Evolutionary conservation across 2,329 filamentous ascomycete genomes (phyloP).

Genomic region (Hypoxylon sp.): DNA sequence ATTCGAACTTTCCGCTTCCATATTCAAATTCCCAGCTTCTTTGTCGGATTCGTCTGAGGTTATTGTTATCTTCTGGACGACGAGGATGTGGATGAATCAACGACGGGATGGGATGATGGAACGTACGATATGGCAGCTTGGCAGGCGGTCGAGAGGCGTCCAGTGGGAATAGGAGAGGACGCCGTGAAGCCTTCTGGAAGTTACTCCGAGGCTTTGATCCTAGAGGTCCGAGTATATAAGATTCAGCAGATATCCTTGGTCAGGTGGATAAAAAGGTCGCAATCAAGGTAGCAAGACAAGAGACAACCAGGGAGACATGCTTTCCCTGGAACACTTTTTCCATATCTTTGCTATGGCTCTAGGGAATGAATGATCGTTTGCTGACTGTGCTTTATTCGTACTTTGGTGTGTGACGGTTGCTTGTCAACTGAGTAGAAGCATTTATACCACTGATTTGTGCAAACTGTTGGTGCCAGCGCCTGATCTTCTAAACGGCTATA

Average conservation of each 20-base stretch:
- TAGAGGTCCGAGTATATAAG: constrained; percentile 6
- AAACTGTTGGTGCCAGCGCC: not conserved
- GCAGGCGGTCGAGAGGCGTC: constrained; percentile 10
- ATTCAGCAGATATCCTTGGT: constrained; percentile 20
- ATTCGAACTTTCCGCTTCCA: constrained; percentile 35
- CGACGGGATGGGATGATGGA: constrained; percentile 43
- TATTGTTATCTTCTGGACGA: constrained; percentile 27
- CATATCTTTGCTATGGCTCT: constrained; percentile 21
- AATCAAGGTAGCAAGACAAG: not conserved
- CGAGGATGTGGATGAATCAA: constrained; percentile 28
- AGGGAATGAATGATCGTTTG: constrained; percentile 37
- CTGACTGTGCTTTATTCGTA: constrained; percentile 4
- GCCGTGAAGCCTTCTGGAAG: not conserved
- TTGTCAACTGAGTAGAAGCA: not conserved
- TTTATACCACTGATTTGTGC: not conserved
- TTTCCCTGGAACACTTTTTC: constrained; percentile 13
- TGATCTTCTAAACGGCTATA: not conserved
- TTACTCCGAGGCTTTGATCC: constrained; percentile 13
- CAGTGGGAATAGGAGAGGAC: constrained; percentile 12
- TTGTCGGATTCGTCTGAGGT: constrained; percentile 36
- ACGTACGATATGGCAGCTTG: constrained; percentile 24
- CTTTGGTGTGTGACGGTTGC: not conserved
- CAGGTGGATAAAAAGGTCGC: constrained; percentile 13
- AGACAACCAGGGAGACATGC: constrained; percentile 15
- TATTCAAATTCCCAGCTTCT: constrained; percentile 35